Evolutionary conservation across 495 filamentous ascomycete species (phyloP).

Genomic region (Talaromyces trachyspermus): DNA sequence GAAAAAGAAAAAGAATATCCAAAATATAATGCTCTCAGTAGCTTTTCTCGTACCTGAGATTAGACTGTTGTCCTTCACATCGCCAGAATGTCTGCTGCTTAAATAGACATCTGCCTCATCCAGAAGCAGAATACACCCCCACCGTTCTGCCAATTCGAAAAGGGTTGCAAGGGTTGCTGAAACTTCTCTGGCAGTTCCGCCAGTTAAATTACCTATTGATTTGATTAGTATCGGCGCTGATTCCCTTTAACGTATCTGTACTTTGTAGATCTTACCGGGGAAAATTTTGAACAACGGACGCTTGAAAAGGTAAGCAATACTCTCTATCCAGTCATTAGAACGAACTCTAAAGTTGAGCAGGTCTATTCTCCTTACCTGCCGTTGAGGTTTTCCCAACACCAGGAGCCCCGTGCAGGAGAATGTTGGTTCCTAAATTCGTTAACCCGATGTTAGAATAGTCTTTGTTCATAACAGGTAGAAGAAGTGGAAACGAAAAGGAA

Average conservation of each 20-base stretch:
- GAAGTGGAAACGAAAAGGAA: not conserved
- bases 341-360: no score
- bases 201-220: no score
- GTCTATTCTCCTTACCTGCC: no score
- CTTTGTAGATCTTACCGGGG: conserved; percentile 27
- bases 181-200: conserved; percentile 27
- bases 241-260: no score
- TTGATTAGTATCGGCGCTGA: no score
- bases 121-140: conserved; percentile 44
- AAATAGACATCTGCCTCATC: conserved; percentile 53
- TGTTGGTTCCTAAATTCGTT: conserved; percentile 42
- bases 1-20: no score
- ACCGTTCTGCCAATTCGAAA: conserved; percentile 35
- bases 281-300: conserved; percentile 23
- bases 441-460: conserved; percentile 13
- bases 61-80: conserved; percentile 35
- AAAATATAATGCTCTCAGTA: not conserved
- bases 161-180: conserved; percentile 30
- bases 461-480: conserved; percentile 19
- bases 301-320: conserved; percentile 12
- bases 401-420: conserved; percentile 46
- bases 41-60: conserved; percentile 13
- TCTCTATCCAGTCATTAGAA: no score
- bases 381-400: conserved; percentile 36
- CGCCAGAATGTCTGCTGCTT: conserved; percentile 23